Evolutionary conservation across 495 filamentous ascomycete species (phyloP), one percentile per base, ranked within the genome.

Genomic region (Monascus purpureus): DNA sequence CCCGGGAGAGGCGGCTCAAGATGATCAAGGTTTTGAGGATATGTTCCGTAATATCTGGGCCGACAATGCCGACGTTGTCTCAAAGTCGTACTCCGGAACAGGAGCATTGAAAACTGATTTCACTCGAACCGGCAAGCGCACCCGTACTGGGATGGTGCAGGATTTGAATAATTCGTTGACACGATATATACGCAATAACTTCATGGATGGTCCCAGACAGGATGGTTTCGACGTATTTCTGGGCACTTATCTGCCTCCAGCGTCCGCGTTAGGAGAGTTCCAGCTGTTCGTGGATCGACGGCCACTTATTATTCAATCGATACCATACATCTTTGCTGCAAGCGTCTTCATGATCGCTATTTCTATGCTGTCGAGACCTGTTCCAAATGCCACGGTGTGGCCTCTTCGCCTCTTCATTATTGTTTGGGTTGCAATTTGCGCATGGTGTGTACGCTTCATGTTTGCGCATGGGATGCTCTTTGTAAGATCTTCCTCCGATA

Each of bases 31-130:
- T 4, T 96, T 97, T 47, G 85, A 90, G 49, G 57, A 75, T 43
- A 53, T 93, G 19, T 97, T 94, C 70, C 80, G 88, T 13, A 94
- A 95, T 49, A 66, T 93, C 19, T 97, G 90, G 90, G 90, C 90
- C 20, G 90, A 97, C 55, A 97, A 97, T 51, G 90, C 90, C 15
- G 90, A 97, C 46, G 79, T 84, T 11, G 90, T 97, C 14, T 88
- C 83, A 15, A 80, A 78, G 37, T 73, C 81, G 1, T 97, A 97
- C 49, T 86, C 88, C 7, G 90, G 90, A 25, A 95, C 90, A 4
- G 90, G 90, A 5, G 90, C 90, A 18, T 64, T 95, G 56, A 96
- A 96, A 59, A 96, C 90, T 1, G 90, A 96, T 50, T 81, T 94
- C 37, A 97, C 90, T 2, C 75, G 90, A 8, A 81, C 78, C 7